Conservation (phyloP, 2,329 filamentous ascomycete genomes). For the Colletotrichum eremochloae region DNA sequence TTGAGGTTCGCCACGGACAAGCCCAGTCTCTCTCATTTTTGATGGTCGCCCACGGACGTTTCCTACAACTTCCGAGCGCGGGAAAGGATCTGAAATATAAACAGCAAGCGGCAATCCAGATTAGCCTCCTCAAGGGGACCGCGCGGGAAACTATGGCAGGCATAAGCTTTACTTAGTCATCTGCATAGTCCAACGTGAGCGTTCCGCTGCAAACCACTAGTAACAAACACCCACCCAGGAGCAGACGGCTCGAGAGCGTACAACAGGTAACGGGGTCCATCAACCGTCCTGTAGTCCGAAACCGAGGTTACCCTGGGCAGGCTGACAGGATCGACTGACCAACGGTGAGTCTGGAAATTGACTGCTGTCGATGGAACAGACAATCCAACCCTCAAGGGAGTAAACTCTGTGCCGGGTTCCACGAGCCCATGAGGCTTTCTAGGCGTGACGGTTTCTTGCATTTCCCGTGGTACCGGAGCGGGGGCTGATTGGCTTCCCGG, state of each 20-base stretch:
- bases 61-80: constrained; percentile 2
- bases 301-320: not conserved
- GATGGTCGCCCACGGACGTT: constrained; percentile 17
- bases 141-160: constrained; percentile 7
- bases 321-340: not conserved
- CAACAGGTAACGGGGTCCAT: not conserved
- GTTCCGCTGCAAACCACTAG: not conserved
- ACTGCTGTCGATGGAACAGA: not conserved
- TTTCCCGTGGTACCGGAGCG: constrained; percentile 20
- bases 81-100: constrained; percentile 31
- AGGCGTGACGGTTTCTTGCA: constrained; percentile 24
- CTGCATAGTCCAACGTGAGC: constrained; percentile 4
- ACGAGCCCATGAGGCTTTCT: constrained; percentile 1
- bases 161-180: constrained; percentile 14
- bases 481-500: not conserved
- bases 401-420: not conserved
- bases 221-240: not conserved
- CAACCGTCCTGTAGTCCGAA: not conserved
- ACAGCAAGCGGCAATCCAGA: not conserved
- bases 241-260: constrained; percentile 24
- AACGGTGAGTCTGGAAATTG: not conserved
- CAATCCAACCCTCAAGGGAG: constrained; percentile 28
- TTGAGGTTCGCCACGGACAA: not conserved
- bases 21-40: constrained; percentile 1
- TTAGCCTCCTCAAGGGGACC: not conserved